Evolutionary conservation across 2,329 filamentous ascomycete genomes (phyloP).

Genomic region (Neopestalotiopsis sp.): DNA sequence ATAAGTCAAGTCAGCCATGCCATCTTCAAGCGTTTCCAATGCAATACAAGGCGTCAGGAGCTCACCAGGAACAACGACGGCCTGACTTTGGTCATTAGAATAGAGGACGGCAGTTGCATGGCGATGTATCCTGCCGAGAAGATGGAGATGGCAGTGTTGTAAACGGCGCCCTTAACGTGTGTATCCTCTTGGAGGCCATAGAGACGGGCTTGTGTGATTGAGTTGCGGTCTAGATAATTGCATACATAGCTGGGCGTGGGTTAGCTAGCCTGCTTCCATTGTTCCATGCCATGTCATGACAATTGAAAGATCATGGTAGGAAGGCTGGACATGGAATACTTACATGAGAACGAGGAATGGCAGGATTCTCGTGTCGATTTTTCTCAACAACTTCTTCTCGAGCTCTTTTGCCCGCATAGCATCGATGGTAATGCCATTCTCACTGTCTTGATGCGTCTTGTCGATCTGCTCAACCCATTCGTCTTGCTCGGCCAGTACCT

Average conservation of each 20-base stretch:
- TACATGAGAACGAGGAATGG: conserved; percentile 15
- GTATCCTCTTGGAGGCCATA: conserved; percentile 46
- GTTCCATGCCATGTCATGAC: too few species aligned
- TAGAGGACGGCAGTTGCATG: conserved; percentile 43
- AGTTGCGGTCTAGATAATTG: conserved; percentile 46
- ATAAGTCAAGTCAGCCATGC: background rate
- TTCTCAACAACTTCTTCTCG: conserved; percentile 16
- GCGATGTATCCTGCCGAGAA: conserved; percentile 43
- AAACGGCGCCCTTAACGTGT: conserved; percentile 24
- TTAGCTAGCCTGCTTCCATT: background rate
- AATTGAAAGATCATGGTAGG: background rate
- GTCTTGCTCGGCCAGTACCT: background rate
- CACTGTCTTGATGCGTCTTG: background rate
- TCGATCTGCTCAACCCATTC: conserved; percentile 6
- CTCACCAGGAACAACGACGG: conserved; percentile 43
- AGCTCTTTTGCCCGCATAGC: background rate
- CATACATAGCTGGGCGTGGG: conserved; percentile 36
- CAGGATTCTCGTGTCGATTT: conserved; percentile 16
- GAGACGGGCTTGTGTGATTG: conserved; percentile 43
- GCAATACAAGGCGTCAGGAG: too few species aligned
- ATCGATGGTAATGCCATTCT: background rate
- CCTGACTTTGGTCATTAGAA: conserved; percentile 38
- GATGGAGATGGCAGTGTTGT: conserved; percentile 44
- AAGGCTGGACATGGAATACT: background rate
- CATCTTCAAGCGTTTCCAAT: too few species aligned